Evolutionary conservation across 148 eudicot species (phyloP), one percentile per base, ranked within the genome.

Genomic region (Vaccinium macrocarpon): DNA sequence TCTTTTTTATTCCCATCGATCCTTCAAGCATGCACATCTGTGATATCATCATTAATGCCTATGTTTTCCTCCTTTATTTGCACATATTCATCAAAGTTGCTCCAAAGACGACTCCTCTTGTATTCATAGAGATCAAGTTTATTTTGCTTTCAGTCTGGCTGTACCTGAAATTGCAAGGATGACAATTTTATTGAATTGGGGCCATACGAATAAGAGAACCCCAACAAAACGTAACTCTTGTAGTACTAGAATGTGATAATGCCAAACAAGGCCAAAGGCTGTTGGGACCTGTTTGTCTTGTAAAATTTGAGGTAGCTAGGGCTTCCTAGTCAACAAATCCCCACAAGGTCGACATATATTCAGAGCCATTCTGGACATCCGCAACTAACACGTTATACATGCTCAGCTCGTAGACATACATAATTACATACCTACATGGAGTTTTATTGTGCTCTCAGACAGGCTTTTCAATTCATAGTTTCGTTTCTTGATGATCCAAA

Each of bases 61-160:
- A 76, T 77, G 59, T 51, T 77, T 51, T 77, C 80, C 80, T 77
- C 57, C 51, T 23, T 5, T 51, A 12, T 23, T 38, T 77, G 13
- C 18, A 51, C 38, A 68, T 38, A 25, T 68, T 0, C 2, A 14
- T 48, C 35, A 19, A 46, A 16, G 13, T 49, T 46, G 79, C 57
- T 49, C 38, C 80, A 23, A 50, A 2, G 32, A 50, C 16, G 6
- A n/a, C 59, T 9, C n/a, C 56, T 76, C 10, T 76, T 4, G 15
- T n/a, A 12, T n/a, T 76, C 57, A 50, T 2, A 50, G 15, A 49
- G 32, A 76, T 18, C 52, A 8, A 8, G 23, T 75, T 42, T 46
- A 16, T 18, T 42, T 74, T 16, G 25, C 13, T 8, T 14, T 23
- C 13, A 49, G 27, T 13, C 21, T n/a, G n/a, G n/a, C n/a, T n/a